Evolutionary conservation across 139 green algal genomes (phyloP).

Genomic region (Micractinium sp.): DNA sequence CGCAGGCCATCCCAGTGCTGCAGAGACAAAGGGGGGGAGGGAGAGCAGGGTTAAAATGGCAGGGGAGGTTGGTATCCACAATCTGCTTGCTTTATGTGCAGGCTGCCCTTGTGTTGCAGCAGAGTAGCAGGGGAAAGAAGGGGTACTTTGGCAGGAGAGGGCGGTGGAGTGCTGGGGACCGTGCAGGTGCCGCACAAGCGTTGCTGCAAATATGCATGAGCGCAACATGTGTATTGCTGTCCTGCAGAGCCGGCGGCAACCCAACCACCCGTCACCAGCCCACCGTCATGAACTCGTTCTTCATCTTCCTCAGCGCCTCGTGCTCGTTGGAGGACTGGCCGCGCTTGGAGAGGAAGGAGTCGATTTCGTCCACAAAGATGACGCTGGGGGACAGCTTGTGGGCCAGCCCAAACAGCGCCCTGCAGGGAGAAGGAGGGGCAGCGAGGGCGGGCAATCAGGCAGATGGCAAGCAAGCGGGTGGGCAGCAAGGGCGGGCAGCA

Average conservation of each 20-base stretch:
- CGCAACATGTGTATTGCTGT: not conserved
- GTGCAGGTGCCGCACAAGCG: too few species aligned
- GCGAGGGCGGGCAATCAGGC: not conserved
- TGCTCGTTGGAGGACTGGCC: constrained; percentile 62
- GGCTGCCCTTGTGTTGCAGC: too few species aligned
- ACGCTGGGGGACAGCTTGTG: constrained; percentile 80
- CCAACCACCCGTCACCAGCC: not conserved
- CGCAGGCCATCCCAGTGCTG: constrained; percentile 73
- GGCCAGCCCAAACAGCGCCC: constrained; percentile 71
- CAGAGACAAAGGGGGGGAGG: not conserved
- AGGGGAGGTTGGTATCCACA: too few species aligned
- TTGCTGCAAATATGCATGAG: too few species aligned
- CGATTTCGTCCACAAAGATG: constrained; percentile 99
- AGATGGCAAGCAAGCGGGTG: too few species aligned
- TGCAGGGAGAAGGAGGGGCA: not conserved
- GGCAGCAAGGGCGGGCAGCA: not conserved
- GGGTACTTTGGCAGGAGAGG: too few species aligned
- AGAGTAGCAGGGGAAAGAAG: too few species aligned
- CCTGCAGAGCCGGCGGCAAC: not conserved
- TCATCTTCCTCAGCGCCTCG: constrained; percentile 79
- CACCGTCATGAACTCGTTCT: constrained; percentile 77
- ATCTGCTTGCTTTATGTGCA: too few species aligned
- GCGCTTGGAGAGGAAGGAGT: constrained; percentile 71
- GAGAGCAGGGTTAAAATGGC: not conserved
- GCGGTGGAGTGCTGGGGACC: too few species aligned